Evolutionary conservation across 2,329 filamentous ascomycete species (phyloP), one percentile per base, ranked within the genome.

Genomic region (Cladophialophora exuberans): DNA sequence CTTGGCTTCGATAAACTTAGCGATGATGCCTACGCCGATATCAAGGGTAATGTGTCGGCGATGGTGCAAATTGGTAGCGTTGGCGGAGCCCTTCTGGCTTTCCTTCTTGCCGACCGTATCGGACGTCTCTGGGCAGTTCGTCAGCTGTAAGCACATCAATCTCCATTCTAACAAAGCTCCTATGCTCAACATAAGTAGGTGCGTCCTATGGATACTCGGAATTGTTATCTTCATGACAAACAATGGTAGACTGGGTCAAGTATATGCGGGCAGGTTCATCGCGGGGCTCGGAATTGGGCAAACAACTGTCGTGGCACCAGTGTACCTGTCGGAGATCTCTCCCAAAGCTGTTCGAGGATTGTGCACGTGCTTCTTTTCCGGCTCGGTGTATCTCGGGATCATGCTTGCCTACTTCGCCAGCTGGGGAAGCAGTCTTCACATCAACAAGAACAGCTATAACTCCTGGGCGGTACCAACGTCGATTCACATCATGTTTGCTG

Each of bases 401-500:
- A 87, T 92, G 64, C 77, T 92, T 13, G 87, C 86, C 6, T 93
- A 91, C 73, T 92, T 64, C 30, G 58, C 67, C 2, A 64, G 70
- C 3, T 81, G 73, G 72, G 78, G 79, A 11, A 77, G 74, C n/a
- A 73, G 77, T 22, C 68, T 82, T 20, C 75, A 83, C 64, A 77
- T 80, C 60, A 75, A 76, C 15, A 67, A 74, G 38, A 68, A 70
- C 54, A 74, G 75, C n/a, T 65, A 68, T 17, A 62, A 65, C 5
- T 68, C 72, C 51, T 78, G 81, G 81, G 78, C 87, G 38, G 81
- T 90, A 0, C 88, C 89, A 0, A 90, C 87, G 36, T 85, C 83
- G 62, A 76, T 92, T 54, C 88, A 93, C 67, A 77, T 93, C 69
- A 90, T 90, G 66, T 90, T 92, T 65, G 85, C 88, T 2, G 82